phyloP scores from a whole-genome alignment of 2,329 filamentous ascomycete genomes.

The Daldinia eschscholtzii region DNA sequence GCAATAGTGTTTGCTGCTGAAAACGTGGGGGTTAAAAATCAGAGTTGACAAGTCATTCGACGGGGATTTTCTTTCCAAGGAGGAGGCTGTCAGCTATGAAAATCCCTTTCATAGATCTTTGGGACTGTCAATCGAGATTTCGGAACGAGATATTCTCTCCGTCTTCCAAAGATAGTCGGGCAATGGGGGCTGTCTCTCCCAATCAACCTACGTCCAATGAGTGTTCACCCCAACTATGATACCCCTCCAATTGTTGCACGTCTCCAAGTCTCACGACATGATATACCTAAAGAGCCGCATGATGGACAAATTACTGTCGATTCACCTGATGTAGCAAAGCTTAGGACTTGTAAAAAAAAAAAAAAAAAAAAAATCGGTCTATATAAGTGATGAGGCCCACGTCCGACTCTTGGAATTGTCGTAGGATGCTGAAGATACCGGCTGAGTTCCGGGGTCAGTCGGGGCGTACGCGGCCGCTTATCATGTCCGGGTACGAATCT shows the following conservation, averaged over 20 bases:
- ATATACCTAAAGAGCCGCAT: slow-evolving; percentile 32
- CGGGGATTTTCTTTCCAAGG: not conserved
- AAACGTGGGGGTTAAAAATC: slow-evolving; percentile 7
- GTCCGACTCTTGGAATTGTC: not conserved
- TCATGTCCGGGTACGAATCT: slow-evolving; percentile 19
- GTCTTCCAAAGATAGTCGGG: slow-evolving; percentile 19
- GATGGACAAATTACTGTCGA: not conserved
- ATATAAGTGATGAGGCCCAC: slow-evolving; percentile 21
- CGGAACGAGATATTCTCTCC: not conserved
- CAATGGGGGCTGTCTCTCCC: slow-evolving; percentile 21
- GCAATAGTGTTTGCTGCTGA: slow-evolving; percentile 5
- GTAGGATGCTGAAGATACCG: slow-evolving; percentile 10
- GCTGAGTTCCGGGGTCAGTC: slow-evolving; percentile 8
- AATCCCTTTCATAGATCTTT: not conserved
- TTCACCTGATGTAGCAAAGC: not conserved
- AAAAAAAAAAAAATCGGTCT: not conserved
- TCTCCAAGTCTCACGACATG: slow-evolving; percentile 30
- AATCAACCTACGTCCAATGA: slow-evolving; percentile 20
- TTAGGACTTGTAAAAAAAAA: not conserved
- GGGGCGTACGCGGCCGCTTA: slow-evolving; percentile 16
- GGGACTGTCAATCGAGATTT: not conserved
- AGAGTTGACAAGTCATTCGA: not conserved
- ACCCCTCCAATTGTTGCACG: slow-evolving; percentile 25
- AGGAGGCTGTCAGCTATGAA: slow-evolving; percentile 5
- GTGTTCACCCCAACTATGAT: slow-evolving; percentile 13